Evolutionary conservation across 106 monocot genomes (phyloP).

Genomic region (Dendrobium officinale): DNA sequence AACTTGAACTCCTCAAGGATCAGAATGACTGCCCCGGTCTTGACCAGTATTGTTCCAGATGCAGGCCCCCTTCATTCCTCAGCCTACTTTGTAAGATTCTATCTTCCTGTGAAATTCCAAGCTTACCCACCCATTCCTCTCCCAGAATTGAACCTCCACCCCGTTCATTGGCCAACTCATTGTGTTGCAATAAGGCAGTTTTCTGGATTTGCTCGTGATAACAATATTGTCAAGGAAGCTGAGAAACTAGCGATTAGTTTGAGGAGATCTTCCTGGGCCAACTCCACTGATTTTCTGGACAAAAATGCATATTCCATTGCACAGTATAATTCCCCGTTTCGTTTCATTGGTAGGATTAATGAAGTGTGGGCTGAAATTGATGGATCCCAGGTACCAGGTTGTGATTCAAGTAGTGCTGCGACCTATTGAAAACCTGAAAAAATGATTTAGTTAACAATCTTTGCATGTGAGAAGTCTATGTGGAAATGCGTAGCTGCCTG

Average conservation of each 20-base stretch:
- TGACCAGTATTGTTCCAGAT: constrained; percentile 71
- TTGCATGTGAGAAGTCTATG: background rate
- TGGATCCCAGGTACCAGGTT: constrained; percentile 30
- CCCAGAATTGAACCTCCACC: constrained; percentile 61
- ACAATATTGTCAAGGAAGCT: constrained; percentile 63
- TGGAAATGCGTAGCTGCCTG: background rate
- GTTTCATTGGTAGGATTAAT: constrained; percentile 53
- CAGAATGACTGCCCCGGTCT: constrained; percentile 64
- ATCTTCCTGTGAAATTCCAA: constrained; percentile 65
- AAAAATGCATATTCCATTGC: constrained; percentile 67
- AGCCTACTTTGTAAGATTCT: constrained; percentile 49
- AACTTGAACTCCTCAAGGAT: constrained; percentile 69
- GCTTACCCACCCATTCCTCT: constrained; percentile 64
- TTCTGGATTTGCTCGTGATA: constrained; percentile 68
- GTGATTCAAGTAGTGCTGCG: constrained; percentile 20
- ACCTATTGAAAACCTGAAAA: constrained; percentile 14
- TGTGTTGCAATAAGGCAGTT: constrained; percentile 74
- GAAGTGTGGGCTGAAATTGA: constrained; percentile 73
- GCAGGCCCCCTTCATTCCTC: constrained; percentile 83
- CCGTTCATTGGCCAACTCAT: constrained; percentile 41
- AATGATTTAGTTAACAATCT: background rate
- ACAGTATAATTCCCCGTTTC: constrained; percentile 71
- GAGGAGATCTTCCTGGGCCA: constrained; percentile 54
- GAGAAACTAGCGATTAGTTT: constrained; percentile 61
- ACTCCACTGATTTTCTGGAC: constrained; percentile 31